Conservation (phyloP, 2,329 filamentous ascomycete species). For the Aspergillus transmontanensis region DNA sequence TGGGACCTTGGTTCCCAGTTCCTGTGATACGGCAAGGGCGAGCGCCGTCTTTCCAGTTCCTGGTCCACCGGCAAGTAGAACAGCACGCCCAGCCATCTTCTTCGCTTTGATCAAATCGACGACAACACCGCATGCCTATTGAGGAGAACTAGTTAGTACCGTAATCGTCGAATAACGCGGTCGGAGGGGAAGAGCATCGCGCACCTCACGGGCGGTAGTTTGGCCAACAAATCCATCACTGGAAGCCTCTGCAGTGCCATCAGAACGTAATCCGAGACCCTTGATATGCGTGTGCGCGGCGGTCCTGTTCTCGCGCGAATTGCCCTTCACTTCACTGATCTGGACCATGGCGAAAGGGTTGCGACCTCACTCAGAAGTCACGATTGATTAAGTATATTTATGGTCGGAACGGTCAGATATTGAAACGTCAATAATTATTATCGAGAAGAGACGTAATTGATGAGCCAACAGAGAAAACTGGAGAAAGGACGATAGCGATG, state of each 20-base stretch:
- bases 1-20: conserved; percentile 95
- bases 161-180: not conserved
- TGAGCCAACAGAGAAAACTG: conserved; percentile 4
- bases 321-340: conserved; percentile 93
- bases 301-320: conserved; percentile 91
- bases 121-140: conserved; percentile 86
- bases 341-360: conserved; percentile 66
- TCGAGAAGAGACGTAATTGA: conserved; percentile 13
- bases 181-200: conserved; percentile 19
- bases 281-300: conserved; percentile 98
- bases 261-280: conserved; percentile 80
- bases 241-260: conserved; percentile 82
- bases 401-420: not conserved
- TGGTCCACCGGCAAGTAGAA: conserved; percentile 89
- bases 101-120: conserved; percentile 94
- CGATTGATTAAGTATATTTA: not conserved
- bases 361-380: conserved; percentile 30
- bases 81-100: conserved; percentile 95
- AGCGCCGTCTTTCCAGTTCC: conserved; percentile 97
- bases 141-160: conserved; percentile 19
- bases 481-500: conserved; percentile 15
- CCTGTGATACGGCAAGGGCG: conserved; percentile 92
- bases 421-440: conserved; percentile 5
- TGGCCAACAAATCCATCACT: conserved; percentile 89
- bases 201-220: conserved; percentile 80